A percentile compares a stretch with the other conserved stretches of the same genome.
Evolutionary conservation across 2,329 filamentous ascomycete genomes (phyloP).

Genomic region (Nectriaceae sp.): DNA sequence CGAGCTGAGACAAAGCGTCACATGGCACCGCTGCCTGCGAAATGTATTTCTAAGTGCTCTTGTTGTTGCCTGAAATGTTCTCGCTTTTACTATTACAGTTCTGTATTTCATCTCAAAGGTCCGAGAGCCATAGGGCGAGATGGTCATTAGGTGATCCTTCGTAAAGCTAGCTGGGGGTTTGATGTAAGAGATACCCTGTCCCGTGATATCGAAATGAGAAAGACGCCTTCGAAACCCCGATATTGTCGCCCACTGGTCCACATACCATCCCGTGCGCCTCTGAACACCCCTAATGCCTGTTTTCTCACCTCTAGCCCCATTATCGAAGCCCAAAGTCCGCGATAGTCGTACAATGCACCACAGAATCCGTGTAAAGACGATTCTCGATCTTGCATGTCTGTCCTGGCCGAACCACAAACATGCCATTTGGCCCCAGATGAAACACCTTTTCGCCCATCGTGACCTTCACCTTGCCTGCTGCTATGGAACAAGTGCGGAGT

Average conservation of each 20-base stretch:
- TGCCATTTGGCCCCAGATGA: constrained; percentile 44
- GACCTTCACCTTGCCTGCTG: constrained; percentile 43
- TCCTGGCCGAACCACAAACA: constrained; percentile 45
- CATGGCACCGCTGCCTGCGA: not conserved
- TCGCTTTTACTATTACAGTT: not conserved
- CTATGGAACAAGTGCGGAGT: constrained; percentile 42
- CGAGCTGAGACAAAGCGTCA: not conserved
- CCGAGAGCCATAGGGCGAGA: no score
- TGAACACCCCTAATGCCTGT: no score
- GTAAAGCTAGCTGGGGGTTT: no score
- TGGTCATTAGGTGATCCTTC: no score
- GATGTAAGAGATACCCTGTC: no score
- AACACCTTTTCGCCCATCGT: constrained; percentile 40
- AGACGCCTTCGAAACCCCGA: no score
- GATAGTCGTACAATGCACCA: constrained; percentile 43
- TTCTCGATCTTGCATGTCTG: constrained; percentile 43
- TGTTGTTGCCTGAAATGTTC: not conserved
- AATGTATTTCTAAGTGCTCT: not conserved
- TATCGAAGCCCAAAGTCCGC: constrained; percentile 19
- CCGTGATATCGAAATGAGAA: no score
- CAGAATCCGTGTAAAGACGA: constrained; percentile 44
- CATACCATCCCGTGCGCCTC: no score
- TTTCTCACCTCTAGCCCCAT: not conserved
- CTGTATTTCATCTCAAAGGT: not conserved
- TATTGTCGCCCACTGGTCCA: no score